Conservation (phyloP, 768 basidiomycete genomes). For the Thelephora aurantiotincta region DNA sequence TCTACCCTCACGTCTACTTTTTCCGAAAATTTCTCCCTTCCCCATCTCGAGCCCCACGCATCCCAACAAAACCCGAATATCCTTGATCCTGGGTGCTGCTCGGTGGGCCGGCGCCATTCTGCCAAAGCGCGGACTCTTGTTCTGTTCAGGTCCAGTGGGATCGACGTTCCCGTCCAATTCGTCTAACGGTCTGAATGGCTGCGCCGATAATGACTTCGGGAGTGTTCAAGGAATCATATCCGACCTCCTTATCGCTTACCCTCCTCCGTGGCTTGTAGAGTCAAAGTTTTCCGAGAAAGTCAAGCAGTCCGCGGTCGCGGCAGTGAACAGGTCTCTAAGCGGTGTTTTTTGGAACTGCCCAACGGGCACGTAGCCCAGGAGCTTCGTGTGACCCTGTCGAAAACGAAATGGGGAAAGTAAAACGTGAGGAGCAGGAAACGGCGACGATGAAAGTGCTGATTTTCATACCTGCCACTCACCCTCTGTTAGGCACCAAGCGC, state of each 20-base stretch:
- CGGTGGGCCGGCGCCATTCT: no score
- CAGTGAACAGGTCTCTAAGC: slow-evolving; percentile 80
- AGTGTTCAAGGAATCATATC: slow-evolving; percentile 25
- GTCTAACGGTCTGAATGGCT: slow-evolving; percentile 45
- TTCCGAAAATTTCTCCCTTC: no score
- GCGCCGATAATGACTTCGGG: slow-evolving; percentile 49
- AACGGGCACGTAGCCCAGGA: slow-evolving; percentile 82
- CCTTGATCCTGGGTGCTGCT: no score
- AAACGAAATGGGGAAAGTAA: no score
- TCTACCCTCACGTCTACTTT: no score
- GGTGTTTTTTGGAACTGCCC: slow-evolving; percentile 77
- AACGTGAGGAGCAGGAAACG: neutral
- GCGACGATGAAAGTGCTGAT: neutral
- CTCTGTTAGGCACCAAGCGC: slow-evolving; percentile 95
- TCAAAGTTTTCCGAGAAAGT: slow-evolving; percentile 73
- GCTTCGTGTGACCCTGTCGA: slow-evolving; percentile 72
- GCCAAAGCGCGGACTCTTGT: no score
- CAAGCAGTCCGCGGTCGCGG: slow-evolving; percentile 73
- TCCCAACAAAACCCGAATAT: no score
- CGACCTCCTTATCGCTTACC: slow-evolving; percentile 64
- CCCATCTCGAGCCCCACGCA: no score
- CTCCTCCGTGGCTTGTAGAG: slow-evolving; percentile 78
- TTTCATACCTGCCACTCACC: slow-evolving; percentile 86
- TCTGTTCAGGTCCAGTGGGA: no score
- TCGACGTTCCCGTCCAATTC: slow-evolving; percentile 70